Base-by-base conservation (phyloP, 495 filamentous ascomycete genomes). In the Melanomma pulvis-pyrius region DNA sequence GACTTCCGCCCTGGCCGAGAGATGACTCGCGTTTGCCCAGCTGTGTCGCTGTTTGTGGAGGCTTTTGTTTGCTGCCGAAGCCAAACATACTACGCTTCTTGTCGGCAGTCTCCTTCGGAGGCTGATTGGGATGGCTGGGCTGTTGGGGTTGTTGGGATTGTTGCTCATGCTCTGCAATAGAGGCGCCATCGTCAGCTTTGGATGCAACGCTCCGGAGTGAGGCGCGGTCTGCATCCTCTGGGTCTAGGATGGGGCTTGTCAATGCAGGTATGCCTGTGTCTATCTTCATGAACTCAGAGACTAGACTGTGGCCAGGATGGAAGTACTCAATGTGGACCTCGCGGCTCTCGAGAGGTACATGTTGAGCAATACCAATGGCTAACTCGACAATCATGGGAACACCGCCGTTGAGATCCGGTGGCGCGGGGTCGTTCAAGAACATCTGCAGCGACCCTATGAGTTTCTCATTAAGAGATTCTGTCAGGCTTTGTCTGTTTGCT, bases 361-460 rank as follows among this genome's bases (percentile, higher is more conserved):
- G 93, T 67, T 85, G 83, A 2, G 90, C 86, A 64, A 98, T 92
- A 55, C 87, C 89, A 28, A 98, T 83, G 7, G 93, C 91, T 47
- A 97, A 84, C 77, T 98, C 93, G 34, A 98, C 86, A 74, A 98
- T 97, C 89, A 93, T 96, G 63, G 87, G 84, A 22, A 92, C 88
- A 56, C 90, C 91, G 36, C 84, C 86, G 55, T 93, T 89, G 48
- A 98, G 80, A 2, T 92, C 94, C 9, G 86, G 77, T 0, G 90
- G 90, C 2, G 88, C 80, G 0, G 90, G 88, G 17, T 96, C 90
- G 50, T 87, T 81, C 28, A 98, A 82, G 74, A 90, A 85, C 67
- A 86, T 83, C 41, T 85, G 84, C 24, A 98, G 75, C 36, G 79
- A 83, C 0, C 84, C 86, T 19, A 88, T 88, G 34, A 98, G 83